Conservation (phyloP, 1,284 basidiomycete species). For the Mrakiaceae sp. region DNA sequence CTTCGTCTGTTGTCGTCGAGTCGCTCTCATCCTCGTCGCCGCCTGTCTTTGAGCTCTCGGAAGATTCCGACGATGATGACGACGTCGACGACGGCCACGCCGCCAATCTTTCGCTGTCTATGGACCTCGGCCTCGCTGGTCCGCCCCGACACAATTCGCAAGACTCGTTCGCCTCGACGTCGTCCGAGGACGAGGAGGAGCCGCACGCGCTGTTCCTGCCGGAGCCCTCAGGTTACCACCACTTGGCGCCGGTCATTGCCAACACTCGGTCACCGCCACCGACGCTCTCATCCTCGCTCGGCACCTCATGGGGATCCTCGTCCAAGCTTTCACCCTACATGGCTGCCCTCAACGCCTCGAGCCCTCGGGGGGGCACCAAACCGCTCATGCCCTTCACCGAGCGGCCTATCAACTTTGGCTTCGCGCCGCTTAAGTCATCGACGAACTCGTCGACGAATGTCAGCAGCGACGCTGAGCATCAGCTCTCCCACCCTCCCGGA, state of each 20-base stretch:
- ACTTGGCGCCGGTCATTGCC: too few relatives aligned
- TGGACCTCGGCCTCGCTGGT: too few relatives aligned
- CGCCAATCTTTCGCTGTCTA: too few relatives aligned
- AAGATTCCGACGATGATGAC: too few relatives aligned
- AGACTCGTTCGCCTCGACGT: conserved; percentile 15
- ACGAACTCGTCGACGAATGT: background rate
- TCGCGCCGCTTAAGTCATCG: background rate
- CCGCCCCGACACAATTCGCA: background rate
- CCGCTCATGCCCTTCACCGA: background rate
- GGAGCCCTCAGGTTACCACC: background rate
- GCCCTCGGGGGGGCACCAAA: background rate
- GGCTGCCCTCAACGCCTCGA: too few relatives aligned
- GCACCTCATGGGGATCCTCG: background rate
- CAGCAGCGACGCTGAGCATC: background rate
- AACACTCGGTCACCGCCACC: background rate
- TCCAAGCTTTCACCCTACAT: too few relatives aligned
- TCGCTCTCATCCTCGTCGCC: too few relatives aligned
- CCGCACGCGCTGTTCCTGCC: conserved; percentile 9
- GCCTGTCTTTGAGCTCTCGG: too few relatives aligned
- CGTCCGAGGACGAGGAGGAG: conserved; percentile 19
- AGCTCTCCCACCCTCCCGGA: background rate
- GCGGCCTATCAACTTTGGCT: too few relatives aligned
- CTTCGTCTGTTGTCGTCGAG: too few relatives aligned
- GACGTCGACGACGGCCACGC: too few relatives aligned
- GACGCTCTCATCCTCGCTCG: background rate